phyloP scores from a whole-genome alignment of 2,329 filamentous ascomycete genomes.

The Aspergillus pseudoterreus region DNA sequence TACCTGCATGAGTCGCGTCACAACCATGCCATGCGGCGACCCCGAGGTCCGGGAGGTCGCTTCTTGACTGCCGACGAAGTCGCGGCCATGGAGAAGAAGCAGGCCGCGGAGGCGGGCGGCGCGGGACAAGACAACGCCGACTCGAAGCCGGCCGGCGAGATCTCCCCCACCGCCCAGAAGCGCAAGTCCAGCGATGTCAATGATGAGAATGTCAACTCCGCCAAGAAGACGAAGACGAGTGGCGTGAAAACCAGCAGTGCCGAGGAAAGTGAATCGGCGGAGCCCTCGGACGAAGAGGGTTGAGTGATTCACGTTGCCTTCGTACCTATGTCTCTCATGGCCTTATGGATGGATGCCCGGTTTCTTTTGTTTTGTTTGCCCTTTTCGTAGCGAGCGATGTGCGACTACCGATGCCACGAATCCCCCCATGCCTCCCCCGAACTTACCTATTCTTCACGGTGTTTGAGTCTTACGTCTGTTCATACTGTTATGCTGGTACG shows the following conservation, averaged over 20 bases:
- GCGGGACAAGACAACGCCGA: constrained; percentile 34
- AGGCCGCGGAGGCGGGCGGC: constrained; percentile 27
- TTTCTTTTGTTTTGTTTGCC: constrained; percentile 16
- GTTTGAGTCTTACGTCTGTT: constrained; percentile 23
- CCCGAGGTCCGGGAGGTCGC: constrained; percentile 86
- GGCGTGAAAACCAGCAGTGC: constrained; percentile 41
- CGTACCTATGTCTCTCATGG: constrained; percentile 16
- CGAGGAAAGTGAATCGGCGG: constrained; percentile 49
- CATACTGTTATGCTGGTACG: constrained; percentile 27
- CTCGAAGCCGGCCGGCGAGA: constrained; percentile 30
- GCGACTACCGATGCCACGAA: constrained; percentile 22
- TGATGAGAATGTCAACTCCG: constrained; percentile 39
- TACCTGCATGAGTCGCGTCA: constrained; percentile 97
- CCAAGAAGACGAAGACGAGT: constrained; percentile 50
- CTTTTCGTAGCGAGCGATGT: constrained; percentile 34
- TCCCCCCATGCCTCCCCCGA: constrained; percentile 11
- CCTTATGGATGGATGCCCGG: constrained; percentile 29
- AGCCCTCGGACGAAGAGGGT: constrained; percentile 50
- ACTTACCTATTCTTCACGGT: constrained; percentile 8
- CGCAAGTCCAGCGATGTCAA: constrained; percentile 48
- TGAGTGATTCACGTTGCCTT: constrained; percentile 19
- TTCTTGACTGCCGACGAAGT: constrained; percentile 97
- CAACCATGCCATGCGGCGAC: constrained; percentile 95
- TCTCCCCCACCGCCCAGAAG: constrained; percentile 42
- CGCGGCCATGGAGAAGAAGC: constrained; percentile 74